A percentile compares a stretch with the other conserved stretches of the same genome.
phyloP scores from a whole-genome alignment of 2,329 filamentous ascomycete genomes.

The Pseudocercospora ulei region DNA sequence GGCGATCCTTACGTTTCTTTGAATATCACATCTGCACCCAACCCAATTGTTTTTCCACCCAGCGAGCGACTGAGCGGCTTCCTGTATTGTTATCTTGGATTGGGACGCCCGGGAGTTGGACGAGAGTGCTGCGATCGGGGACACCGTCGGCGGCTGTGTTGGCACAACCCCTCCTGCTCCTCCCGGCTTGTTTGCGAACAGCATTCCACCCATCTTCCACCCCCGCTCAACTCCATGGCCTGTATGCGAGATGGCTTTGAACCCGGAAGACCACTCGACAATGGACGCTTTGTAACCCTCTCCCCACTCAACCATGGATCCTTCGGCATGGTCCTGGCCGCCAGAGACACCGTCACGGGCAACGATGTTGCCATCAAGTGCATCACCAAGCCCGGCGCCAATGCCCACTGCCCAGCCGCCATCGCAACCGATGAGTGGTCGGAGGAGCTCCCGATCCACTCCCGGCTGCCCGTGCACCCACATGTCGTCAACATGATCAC shows the following conservation, averaged over 20 bases:
- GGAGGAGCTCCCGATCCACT: slow-evolving; percentile 71
- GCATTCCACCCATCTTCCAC: slow-evolving; percentile 5
- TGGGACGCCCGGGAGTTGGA: slow-evolving; percentile 20
- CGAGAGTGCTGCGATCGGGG: slow-evolving; percentile 16
- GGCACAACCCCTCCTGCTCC: slow-evolving; percentile 17
- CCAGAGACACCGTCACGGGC: slow-evolving; percentile 65
- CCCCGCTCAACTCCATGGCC: slow-evolving; percentile 51
- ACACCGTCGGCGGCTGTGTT: slow-evolving; percentile 22
- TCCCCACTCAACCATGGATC: slow-evolving; percentile 96
- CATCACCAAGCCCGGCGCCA: slow-evolving; percentile 68
- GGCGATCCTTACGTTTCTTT: slow-evolving; percentile 31
- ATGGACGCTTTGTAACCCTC: slow-evolving; percentile 77
- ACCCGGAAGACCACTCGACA: slow-evolving; percentile 65
- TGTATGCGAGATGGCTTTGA: slow-evolving; percentile 77
- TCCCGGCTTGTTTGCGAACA: slow-evolving; percentile 20
- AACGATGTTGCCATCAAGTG: slow-evolving; percentile 91
- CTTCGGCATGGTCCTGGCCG: slow-evolving; percentile 97
- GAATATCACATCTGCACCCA: slow-evolving; percentile 16
- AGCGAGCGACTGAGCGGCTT: slow-evolving; percentile 23
- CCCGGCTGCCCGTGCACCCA: slow-evolving; percentile 64
- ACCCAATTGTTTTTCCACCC: slow-evolving; percentile 20
- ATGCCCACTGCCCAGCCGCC: slow-evolving; percentile 51
- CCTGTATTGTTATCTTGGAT: slow-evolving; percentile 23
- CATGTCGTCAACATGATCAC: slow-evolving; percentile 91
- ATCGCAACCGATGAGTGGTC: slow-evolving; percentile 73